Conservation (phyloP, 768 basidiomycete species). For the Lyophyllum atratum region DNA sequence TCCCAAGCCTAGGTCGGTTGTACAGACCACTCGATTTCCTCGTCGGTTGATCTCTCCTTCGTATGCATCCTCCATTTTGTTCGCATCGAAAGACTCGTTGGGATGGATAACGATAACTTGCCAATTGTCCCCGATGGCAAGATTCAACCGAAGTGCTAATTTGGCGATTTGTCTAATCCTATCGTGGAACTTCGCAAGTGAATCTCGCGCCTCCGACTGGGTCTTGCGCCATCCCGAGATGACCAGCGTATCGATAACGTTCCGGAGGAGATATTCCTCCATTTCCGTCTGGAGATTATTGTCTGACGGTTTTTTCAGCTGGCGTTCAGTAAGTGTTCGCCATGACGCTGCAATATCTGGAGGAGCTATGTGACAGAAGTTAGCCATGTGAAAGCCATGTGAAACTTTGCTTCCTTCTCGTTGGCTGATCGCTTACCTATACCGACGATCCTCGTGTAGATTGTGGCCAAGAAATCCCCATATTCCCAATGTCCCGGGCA, state of each 20-base stretch:
- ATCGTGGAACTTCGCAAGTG: constrained; percentile 10
- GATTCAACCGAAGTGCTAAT: constrained; percentile 33
- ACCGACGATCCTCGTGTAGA: constrained; percentile 38
- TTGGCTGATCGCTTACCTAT: constrained; percentile 38
- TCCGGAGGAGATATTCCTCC: constrained; percentile 8
- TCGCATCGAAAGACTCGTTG: constrained; percentile 26
- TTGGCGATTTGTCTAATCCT: constrained; percentile 25
- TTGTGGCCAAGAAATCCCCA: constrained; percentile 35
- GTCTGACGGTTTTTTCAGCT: constrained; percentile 22
- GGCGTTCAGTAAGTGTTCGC: constrained; percentile 28
- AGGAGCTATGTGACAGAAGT: constrained; percentile 13
- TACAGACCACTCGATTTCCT: constrained; percentile 31
- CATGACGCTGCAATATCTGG: constrained; percentile 22
- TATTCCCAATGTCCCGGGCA: constrained; percentile 45
- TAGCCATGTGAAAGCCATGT: too few relatives aligned
- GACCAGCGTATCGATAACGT: constrained; percentile 22
- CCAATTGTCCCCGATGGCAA: constrained; percentile 24
- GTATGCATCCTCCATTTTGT: constrained; percentile 31
- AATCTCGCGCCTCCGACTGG: constrained; percentile 1
- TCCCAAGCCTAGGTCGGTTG: constrained; percentile 32
- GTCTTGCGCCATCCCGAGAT: constrained; percentile 29
- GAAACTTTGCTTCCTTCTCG: too few relatives aligned
- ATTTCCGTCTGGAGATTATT: constrained; percentile 17
- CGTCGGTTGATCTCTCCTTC: constrained; percentile 13
- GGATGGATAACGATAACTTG: constrained; percentile 27